A percentile compares a stretch with the other conserved stretches of the same genome.
phyloP scores from a whole-genome alignment of 805 yeast genomes.

The Debaryomyces prosopidis region DNA sequence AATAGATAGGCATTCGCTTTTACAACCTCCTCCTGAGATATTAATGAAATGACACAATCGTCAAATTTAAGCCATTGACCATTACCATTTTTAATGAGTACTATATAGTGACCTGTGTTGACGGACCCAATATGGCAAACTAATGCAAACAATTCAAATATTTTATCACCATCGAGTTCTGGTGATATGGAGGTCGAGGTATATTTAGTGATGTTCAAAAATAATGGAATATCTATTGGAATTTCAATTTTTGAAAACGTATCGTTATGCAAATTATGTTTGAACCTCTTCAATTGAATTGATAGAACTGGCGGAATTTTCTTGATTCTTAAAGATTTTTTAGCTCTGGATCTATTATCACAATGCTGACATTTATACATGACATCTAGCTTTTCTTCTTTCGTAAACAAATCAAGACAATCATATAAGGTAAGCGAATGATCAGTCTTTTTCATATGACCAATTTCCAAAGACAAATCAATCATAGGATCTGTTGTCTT shows the following conservation, averaged over 20 bases:
- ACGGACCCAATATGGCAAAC: constrained; percentile 91
- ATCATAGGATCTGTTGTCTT: constrained; percentile 83
- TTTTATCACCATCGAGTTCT: constrained; percentile 29
- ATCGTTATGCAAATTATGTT: constrained; percentile 50
- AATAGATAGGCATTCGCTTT: constrained; percentile 77
- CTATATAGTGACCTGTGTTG: constrained; percentile 92
- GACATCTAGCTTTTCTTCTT: constrained; percentile 73
- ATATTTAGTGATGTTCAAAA: constrained; percentile 70
- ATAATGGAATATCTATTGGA: constrained; percentile 70
- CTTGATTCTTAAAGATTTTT: constrained; percentile 67
- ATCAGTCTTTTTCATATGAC: constrained; percentile 28
- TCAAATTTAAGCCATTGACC: constrained; percentile 91
- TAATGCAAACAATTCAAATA: constrained; percentile 83
- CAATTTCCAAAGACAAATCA: constrained; percentile 82
- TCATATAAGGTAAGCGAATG: constrained; percentile 45
- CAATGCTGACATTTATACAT: constrained; percentile 72
- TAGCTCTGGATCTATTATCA: constrained; percentile 58
- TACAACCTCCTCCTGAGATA: constrained; percentile 65
- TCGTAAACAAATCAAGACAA: constrained; percentile 77
- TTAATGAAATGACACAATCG: constrained; percentile 75
- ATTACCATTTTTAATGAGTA: constrained; percentile 68
- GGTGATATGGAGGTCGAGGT: constrained; percentile 16
- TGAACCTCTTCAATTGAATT: constrained; percentile 81
- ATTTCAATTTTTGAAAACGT: constrained; percentile 72
- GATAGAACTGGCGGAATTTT: constrained; percentile 76